Evolutionary conservation across 805 yeast genomes (phyloP).

Genomic region (Ogataea sp.): DNA sequence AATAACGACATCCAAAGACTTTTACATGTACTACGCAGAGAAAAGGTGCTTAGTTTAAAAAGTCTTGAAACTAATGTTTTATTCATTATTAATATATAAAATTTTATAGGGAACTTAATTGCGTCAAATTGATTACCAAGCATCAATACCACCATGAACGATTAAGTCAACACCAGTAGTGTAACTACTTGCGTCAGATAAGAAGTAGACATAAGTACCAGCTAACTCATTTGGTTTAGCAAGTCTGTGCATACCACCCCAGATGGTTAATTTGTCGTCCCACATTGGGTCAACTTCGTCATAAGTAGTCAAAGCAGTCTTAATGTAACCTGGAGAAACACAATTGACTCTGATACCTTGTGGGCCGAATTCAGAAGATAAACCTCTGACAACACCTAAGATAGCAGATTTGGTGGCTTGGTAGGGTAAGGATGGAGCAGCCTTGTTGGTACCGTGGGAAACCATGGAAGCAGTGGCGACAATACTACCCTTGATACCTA

Average conservation of each 20-base stretch:
- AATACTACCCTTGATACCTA: conserved; percentile 35
- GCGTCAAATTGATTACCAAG: too few species aligned
- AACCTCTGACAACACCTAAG: conserved; percentile 30
- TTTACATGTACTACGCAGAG: too few species aligned
- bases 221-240: conserved; percentile 34
- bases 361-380: conserved; percentile 32
- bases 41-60: too few species aligned
- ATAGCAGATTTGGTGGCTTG: conserved; percentile 36
- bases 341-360: conserved; percentile 39
- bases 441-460: conserved; percentile 40
- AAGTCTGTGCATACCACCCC: conserved; percentile 38
- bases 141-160: conserved; percentile 39
- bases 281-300: conserved; percentile 26
- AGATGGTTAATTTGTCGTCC: conserved; percentile 23
- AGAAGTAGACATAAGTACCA: conserved; percentile 41
- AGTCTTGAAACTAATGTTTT: too few species aligned
- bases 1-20: too few species aligned
- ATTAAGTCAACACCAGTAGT: conserved; percentile 40
- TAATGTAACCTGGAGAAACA: conserved; percentile 41
- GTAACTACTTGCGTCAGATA: conserved; percentile 40
- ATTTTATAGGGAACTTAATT: too few species aligned
- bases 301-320: conserved; percentile 34
- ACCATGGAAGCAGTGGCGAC: conserved; percentile 41
- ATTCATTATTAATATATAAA: too few species aligned
- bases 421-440: conserved; percentile 34